Evolutionary conservation across 2,329 filamentous ascomycete genomes (phyloP).

Genomic region (Orbilia ellipsospora): DNA sequence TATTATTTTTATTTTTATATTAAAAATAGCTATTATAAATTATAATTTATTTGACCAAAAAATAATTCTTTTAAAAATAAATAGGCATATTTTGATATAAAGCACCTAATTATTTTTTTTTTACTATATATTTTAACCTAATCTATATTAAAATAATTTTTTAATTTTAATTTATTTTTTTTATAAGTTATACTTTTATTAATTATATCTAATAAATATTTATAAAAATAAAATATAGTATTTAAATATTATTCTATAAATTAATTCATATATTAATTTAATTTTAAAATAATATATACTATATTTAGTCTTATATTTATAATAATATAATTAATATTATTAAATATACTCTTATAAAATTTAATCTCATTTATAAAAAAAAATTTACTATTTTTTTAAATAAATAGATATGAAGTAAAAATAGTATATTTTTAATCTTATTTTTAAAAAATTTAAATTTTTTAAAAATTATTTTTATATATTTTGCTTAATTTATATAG

Average conservation of each 20-base stretch:
- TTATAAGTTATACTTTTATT: too few relatives aligned
- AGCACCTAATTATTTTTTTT: too few relatives aligned
- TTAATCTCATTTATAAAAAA: conserved; percentile 10
- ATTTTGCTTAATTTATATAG: background rate
- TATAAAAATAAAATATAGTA: conserved; percentile 24
- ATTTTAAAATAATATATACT: conserved; percentile 21
- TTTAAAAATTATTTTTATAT: background rate
- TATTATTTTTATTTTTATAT: too few relatives aligned
- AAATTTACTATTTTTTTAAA: conserved; percentile 5
- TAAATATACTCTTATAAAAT: background rate
- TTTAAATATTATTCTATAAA: conserved; percentile 11
- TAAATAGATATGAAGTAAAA: conserved; percentile 17
- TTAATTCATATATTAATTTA: conserved; percentile 16
- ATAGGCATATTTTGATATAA: background rate
- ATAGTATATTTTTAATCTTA: conserved; percentile 9
- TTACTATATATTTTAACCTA: too few relatives aligned
- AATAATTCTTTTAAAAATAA: background rate
- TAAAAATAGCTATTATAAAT: background rate
- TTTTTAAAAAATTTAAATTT: conserved; percentile 3
- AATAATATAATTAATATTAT: conserved; percentile 18
- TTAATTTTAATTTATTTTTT: too few relatives aligned
- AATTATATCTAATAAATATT: too few relatives aligned
- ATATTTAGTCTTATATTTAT: conserved; percentile 18
- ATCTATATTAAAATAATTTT: too few relatives aligned
- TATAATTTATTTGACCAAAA: background rate